Base-by-base conservation (phyloP, 805 yeast species). In the Maudiozyma turicensis region DNA sequence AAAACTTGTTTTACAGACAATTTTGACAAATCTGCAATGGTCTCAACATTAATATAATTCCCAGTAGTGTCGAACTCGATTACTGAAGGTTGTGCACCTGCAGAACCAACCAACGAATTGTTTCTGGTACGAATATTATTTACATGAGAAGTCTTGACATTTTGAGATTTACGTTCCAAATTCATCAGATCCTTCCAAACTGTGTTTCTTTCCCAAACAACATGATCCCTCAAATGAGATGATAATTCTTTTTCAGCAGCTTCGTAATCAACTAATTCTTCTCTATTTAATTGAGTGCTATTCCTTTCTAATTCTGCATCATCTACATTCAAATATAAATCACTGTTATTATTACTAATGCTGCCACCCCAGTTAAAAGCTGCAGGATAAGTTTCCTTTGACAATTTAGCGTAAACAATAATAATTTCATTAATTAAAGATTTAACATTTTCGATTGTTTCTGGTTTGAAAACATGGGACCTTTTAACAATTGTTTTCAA, bases 181-280 rank as follows among this genome's bases (percentile, higher is more conserved):
- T 93, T 91, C 63, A 91, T 84, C 84, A 91, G 82, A 66, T 91
- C 97, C 63, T 93, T 82, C 99, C 99, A 91, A 31, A 91, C 97
- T 0, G 97, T 91, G 64, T 89, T 89, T 65, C 99, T 77, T 68
- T 91, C 98, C 95, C 96, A 91, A 15, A 90, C 96, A 35, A 91
- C 86, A 65, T 91, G 95, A 59, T 91, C 99, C 54, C 97, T 75
- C 54, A 91, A 68, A 69, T 79, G 76, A 51, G 77, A 60, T 48
- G 74, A 68, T 41, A 81, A 66, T 65, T 74, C 79, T 40, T 62
- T 58, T 47, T 69, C 70, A 0, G 90, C 85, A 42, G 45, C 50
- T 30, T 50, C 46, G 35, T 40, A 49, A 26, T 49, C 52, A 3
- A 37, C 30, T 6, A 32, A 13, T n/a, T 40, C 35, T 8, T 44